A percentile compares a stretch with the other conserved stretches of the same genome.
These are phyloP conservation scores for Penicillium hordei DNA, from an alignment of 2,329 filamentous ascomycete species.

Conservation along the genomic window DNA sequence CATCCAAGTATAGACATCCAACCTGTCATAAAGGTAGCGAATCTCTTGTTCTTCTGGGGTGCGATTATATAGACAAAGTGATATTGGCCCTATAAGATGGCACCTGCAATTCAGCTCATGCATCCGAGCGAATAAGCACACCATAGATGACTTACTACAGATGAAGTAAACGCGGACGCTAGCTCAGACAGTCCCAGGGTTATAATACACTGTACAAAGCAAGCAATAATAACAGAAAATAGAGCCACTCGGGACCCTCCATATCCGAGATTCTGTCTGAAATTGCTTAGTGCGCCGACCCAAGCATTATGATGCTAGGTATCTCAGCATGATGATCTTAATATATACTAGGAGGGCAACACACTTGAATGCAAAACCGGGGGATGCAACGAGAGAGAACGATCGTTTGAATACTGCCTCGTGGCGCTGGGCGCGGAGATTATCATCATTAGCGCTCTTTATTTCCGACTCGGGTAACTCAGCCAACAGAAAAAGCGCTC, in stretches of 20 bases:
- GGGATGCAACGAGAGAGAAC: constrained; percentile 26
- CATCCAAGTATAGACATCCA: constrained; percentile 28
- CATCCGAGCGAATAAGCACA: background rate
- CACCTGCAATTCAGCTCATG: background rate
- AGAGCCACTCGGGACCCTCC: constrained; percentile 26
- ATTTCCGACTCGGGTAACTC: background rate
- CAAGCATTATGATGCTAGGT: constrained; percentile 25
- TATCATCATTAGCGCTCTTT: background rate
- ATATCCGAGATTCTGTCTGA: constrained; percentile 26
- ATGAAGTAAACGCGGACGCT: background rate
- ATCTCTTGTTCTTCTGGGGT: constrained; percentile 20
- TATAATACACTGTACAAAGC: constrained; percentile 25
- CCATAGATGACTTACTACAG: background rate
- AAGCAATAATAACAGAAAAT: constrained; percentile 23
- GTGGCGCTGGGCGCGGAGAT: constrained; percentile 2
- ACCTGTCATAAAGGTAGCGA: constrained; percentile 28
- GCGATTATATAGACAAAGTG: constrained; percentile 33
- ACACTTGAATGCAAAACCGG: constrained; percentile 29
- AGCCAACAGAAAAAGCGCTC: background rate
- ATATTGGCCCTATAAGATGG: constrained; percentile 28
- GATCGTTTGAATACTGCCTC: constrained; percentile 13
- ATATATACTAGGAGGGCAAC: background rate
- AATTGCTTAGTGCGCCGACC: constrained; percentile 25
- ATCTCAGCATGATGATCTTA: background rate
- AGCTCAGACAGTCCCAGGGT: background rate